These are phyloP conservation scores for Pichia paraexigua DNA, from an alignment of 805 yeast species.

Conservation along the genomic window DNA sequence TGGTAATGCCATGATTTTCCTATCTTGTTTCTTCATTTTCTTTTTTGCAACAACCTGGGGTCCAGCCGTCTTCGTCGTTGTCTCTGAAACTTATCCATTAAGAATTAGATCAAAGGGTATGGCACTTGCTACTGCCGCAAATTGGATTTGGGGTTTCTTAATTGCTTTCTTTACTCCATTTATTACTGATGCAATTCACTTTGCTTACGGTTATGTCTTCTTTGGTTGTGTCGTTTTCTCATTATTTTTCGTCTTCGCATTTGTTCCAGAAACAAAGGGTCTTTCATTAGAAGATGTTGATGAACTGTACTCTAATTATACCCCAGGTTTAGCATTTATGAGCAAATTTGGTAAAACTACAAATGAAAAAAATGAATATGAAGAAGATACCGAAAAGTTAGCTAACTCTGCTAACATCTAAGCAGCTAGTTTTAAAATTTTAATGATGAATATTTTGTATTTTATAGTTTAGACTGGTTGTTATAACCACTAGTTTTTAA, in stretches of 20 bases:
- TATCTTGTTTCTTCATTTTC: constrained; percentile 57
- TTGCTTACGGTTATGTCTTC: constrained; percentile 51
- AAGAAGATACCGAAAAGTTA: not conserved
- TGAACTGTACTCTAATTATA: constrained; percentile 35
- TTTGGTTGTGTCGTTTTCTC: constrained; percentile 48
- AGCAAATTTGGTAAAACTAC: constrained; percentile 19
- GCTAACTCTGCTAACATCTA: not conserved
- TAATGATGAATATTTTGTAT: not conserved
- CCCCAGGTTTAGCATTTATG: constrained; percentile 26
- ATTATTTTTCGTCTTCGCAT: constrained; percentile 45
- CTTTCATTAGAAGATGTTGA: constrained; percentile 50
- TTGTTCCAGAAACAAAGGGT: constrained; percentile 50
- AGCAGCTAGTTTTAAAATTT: not conserved
- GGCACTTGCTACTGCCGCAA: constrained; percentile 57
- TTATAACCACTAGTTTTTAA: not conserved
- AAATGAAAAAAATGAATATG: not conserved
- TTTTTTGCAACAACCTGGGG: constrained; percentile 75
- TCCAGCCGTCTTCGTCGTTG: constrained; percentile 58
- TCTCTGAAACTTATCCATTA: constrained; percentile 61
- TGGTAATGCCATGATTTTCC: constrained; percentile 55
- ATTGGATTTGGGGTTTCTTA: constrained; percentile 56
- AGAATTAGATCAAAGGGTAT: constrained; percentile 56
- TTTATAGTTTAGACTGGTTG: not conserved
- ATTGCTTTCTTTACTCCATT: constrained; percentile 53
- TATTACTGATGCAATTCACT: constrained; percentile 45